Percentiles rank a stretch among this genome's conserved stretches.
phyloP scores from a whole-genome alignment of 2,329 filamentous ascomycete genomes.

The Lasiodiplodia theobromae region DNA sequence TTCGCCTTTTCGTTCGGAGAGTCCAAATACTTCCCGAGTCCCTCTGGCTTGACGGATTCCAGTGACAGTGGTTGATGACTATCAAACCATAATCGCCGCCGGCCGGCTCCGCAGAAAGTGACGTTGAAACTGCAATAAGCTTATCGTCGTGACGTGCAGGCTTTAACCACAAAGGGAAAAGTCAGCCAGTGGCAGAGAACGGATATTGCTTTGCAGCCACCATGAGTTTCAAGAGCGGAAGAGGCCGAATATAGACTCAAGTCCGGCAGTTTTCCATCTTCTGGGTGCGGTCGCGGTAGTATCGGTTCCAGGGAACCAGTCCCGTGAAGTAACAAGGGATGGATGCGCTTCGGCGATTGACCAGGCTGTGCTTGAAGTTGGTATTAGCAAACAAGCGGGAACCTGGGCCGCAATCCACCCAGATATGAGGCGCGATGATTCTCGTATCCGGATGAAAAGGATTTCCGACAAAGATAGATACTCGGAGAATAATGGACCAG shows the following conservation, averaged over 20 bases:
- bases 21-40: background rate
- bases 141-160: background rate
- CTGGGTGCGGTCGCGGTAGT: background rate
- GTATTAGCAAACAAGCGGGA: background rate
- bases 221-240: background rate
- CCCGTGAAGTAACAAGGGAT: background rate
- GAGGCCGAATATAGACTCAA: background rate
- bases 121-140: background rate
- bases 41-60: background rate
- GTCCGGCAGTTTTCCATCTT: background rate
- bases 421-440: background rate
- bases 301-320: background rate
- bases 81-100: background rate
- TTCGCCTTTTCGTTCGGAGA: background rate
- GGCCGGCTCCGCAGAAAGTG: constrained; percentile 5
- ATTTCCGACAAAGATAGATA: background rate
- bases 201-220: background rate
- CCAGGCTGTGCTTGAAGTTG: background rate
- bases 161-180: background rate
- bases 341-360: background rate
- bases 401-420: background rate
- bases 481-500: constrained; percentile 6
- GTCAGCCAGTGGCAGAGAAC: background rate
- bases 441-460: constrained; percentile 4
- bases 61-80: background rate